phyloP scores from a whole-genome alignment of 1,284 basidiomycete species.

The Sanghuangporus baumii region DNA sequence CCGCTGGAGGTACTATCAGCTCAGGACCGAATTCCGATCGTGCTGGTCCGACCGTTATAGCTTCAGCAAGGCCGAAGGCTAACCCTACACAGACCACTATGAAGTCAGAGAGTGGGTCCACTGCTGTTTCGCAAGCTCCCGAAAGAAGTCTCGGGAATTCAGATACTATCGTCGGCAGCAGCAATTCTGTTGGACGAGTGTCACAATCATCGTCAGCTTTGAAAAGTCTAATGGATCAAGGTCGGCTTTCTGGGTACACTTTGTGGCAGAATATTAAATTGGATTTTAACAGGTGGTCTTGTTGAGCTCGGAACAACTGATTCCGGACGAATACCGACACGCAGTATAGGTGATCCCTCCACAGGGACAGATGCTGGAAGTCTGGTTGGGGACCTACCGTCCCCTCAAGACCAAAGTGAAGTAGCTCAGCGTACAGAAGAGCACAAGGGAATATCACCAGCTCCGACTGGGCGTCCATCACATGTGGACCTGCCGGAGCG shows the following conservation, averaged over 20 bases:
- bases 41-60: conserved; percentile 1
- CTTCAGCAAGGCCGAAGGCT: background rate
- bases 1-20: conserved; percentile 20
- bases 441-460: background rate
- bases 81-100: background rate
- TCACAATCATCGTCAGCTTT: conserved; percentile 42
- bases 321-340: conserved; percentile 38
- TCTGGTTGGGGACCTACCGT: conserved; percentile 9
- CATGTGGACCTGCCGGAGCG: conserved; percentile 18
- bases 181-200: conserved; percentile 21
- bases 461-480: conserved; percentile 10
- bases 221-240: conserved; percentile 68
- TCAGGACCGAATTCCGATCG: conserved; percentile 4
- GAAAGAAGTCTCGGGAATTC: background rate
- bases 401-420: conserved; percentile 2
- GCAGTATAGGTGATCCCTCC: conserved; percentile 42
- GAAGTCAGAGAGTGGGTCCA: background rate
- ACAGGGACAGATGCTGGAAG: conserved; percentile 35
- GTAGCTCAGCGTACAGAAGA: background rate
- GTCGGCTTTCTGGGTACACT: conserved; percentile 29
- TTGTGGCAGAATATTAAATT: background rate
- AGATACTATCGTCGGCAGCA: conserved; percentile 11
- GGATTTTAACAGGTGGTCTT: conserved; percentile 40
- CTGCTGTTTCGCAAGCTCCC: background rate
- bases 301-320: conserved; percentile 51